Percentiles rank a stretch among this genome's conserved stretches.
phyloP scores from a whole-genome alignment of 2,329 filamentous ascomycete genomes.

The Trichoderma polysporum region DNA sequence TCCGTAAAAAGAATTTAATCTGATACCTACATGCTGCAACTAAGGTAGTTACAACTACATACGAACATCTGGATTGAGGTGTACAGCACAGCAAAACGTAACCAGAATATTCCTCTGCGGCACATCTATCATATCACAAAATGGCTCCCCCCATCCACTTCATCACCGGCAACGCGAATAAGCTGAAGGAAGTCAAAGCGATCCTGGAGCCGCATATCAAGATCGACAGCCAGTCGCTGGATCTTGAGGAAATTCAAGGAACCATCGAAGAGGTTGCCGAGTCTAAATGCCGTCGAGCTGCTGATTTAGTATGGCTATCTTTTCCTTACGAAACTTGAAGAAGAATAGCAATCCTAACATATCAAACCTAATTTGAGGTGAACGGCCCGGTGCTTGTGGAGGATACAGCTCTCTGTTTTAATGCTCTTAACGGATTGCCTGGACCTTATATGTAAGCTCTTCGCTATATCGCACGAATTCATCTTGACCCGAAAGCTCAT shows the following conservation, averaged over 20 bases:
- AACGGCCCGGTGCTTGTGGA: constrained; percentile 89
- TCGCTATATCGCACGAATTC: not conserved
- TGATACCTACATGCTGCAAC: too few relatives aligned
- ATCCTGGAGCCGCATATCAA: constrained; percentile 76
- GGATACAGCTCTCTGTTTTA: constrained; percentile 93
- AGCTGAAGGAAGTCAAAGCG: constrained; percentile 82
- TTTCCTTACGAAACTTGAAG: not conserved
- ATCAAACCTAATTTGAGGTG: constrained; percentile 51
- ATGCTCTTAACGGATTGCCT: constrained; percentile 84
- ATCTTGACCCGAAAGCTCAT: not conserved
- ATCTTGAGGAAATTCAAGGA: constrained; percentile 88
- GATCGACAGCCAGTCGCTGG: constrained; percentile 71
- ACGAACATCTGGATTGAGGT: not conserved
- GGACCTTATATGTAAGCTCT: constrained; percentile 85
- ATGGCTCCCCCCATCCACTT: constrained; percentile 64
- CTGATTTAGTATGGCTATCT: constrained; percentile 59
- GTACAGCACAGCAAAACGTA: not conserved
- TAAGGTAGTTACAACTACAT: too few relatives aligned
- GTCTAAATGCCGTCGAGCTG: constrained; percentile 83
- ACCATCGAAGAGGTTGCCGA: constrained; percentile 86
- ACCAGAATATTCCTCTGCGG: not conserved
- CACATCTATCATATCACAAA: not conserved
- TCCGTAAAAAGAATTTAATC: not conserved
- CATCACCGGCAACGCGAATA: constrained; percentile 95
- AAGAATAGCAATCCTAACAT: not conserved